These are phyloP conservation scores for Stipa capillata DNA, from an alignment of 176 grass and related monocot genomes.

Conservation along the genomic window DNA sequence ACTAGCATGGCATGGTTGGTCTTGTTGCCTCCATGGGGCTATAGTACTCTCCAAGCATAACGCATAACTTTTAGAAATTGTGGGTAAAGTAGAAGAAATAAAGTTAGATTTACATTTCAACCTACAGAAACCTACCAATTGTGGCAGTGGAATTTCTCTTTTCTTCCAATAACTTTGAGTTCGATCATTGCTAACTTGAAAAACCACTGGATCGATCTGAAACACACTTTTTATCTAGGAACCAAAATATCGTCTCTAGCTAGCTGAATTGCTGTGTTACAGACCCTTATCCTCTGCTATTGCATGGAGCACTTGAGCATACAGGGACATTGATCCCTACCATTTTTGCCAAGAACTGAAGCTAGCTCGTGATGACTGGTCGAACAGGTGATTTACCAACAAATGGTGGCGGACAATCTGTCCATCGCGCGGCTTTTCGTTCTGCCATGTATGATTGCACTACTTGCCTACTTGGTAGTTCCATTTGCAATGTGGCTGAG, in stretches of 20 bases:
- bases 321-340: background rate
- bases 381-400: background rate
- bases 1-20: too few relatives aligned
- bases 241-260: background rate
- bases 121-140: too few relatives aligned
- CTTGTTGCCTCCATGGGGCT: too few relatives aligned
- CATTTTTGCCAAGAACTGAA: background rate
- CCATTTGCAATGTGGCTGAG: too few relatives aligned
- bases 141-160: background rate
- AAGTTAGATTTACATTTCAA: background rate
- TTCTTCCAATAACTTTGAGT: background rate
- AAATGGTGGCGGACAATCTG: background rate
- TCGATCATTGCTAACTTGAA: background rate
- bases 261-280: background rate
- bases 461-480: too few relatives aligned
- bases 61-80: too few relatives aligned
- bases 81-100: background rate
- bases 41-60: too few relatives aligned
- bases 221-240: background rate
- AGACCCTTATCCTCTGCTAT: background rate
- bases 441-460: constrained; percentile 19
- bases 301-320: constrained; percentile 9
- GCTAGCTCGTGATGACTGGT: background rate
- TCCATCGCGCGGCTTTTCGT: background rate
- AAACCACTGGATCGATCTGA: background rate